These are phyloP conservation scores for Galerina sulciceps DNA, from an alignment of 768 basidiomycete species.

Conservation along the genomic window DNA sequence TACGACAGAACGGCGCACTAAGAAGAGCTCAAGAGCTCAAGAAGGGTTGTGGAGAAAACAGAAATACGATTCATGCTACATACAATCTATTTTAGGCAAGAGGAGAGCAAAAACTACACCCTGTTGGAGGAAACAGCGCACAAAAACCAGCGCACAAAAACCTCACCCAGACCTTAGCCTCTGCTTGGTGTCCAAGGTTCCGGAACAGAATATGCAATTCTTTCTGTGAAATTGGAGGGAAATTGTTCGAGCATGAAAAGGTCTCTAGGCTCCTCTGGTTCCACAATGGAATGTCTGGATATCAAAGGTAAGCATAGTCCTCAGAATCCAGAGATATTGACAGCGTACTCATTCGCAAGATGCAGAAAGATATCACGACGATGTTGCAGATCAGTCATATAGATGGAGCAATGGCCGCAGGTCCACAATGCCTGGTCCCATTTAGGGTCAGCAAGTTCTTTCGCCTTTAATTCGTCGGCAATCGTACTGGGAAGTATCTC, in stretches of 20 bases:
- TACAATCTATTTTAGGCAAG: too few species aligned
- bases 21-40: too few species aligned
- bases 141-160: too few species aligned
- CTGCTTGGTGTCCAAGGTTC: too few species aligned
- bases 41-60: too few species aligned
- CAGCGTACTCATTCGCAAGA: background rate
- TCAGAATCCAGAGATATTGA: too few species aligned
- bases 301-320: background rate
- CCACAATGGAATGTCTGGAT: background rate
- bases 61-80: too few species aligned
- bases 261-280: background rate
- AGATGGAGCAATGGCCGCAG: background rate
- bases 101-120: too few species aligned
- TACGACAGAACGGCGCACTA: too few species aligned
- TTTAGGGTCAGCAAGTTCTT: background rate
- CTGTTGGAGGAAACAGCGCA: too few species aligned
- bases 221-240: background rate
- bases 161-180: too few species aligned
- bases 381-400: background rate
- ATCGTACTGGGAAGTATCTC: background rate
- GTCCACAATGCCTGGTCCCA: background rate
- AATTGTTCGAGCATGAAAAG: background rate
- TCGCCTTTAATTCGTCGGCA: background rate
- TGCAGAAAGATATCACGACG: background rate
- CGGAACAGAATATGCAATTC: too few species aligned